phyloP scores from a whole-genome alignment of 2,329 filamentous ascomycete genomes.

The Ophiostoma pallidulum region DNA sequence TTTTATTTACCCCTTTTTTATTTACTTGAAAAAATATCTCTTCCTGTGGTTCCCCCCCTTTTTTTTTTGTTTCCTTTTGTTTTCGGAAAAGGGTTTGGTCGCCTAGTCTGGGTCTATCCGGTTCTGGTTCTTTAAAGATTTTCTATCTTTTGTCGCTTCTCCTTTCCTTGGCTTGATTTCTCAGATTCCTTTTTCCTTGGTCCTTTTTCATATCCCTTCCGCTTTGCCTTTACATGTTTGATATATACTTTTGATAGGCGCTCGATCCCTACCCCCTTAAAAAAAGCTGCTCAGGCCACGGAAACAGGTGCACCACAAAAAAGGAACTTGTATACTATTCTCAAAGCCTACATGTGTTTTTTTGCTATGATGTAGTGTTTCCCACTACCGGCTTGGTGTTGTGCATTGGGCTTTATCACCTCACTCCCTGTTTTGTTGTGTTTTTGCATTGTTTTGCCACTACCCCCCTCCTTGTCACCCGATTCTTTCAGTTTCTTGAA shows the following conservation, averaged over 20 bases:
- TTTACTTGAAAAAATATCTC: constrained; percentile 2
- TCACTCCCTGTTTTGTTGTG: background rate
- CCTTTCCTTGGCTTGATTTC: constrained; percentile 17
- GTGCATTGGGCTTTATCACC: background rate
- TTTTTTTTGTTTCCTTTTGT: constrained; percentile 12
- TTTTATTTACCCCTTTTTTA: constrained; percentile 17
- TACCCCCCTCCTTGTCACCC: too few species aligned
- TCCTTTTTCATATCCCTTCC: background rate
- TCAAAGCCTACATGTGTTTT: constrained; percentile 4
- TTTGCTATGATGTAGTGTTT: constrained; percentile 1
- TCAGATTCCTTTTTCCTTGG: background rate
- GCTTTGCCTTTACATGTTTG: constrained; percentile 5
- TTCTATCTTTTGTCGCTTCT: too few species aligned
- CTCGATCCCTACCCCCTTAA: constrained; percentile 8
- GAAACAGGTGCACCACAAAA: constrained; percentile 13
- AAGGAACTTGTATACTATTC: constrained; percentile 15
- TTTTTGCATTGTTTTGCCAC: too few species aligned
- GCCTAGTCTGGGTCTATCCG: constrained; percentile 19
- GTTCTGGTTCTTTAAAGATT: constrained; percentile 9
- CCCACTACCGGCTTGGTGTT: background rate
- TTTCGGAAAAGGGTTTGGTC: constrained; percentile 4
- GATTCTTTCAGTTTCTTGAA: too few species aligned
- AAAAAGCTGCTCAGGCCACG: constrained; percentile 15
- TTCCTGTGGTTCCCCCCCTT: too few species aligned
- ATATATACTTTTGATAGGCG: constrained; percentile 19